Base-by-base conservation (phyloP, 768 basidiomycete species). In the Aureoboletus auriporus region DNA sequence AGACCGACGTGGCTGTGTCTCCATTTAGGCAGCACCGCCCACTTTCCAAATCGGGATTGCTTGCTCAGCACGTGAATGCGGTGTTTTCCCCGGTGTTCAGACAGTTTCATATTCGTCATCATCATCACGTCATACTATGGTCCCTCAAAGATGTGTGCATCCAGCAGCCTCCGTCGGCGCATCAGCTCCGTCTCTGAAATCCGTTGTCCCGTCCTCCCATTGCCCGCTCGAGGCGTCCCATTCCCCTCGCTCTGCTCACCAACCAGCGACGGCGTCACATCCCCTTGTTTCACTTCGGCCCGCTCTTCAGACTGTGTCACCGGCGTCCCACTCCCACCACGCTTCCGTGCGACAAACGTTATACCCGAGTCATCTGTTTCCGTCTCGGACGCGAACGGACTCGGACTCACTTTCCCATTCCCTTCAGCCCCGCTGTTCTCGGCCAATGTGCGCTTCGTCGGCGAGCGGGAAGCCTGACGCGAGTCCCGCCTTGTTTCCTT, bases 171-270 rank as follows among this genome's bases (percentile, higher is more conserved):
- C 44, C 87, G 78, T 57, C 92, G 75, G 58, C 83, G 71, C 75
- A 93, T 84, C 63, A 92, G 65, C 66, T 89, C 89, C 16, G 72
- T 77, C 66, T 91, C 88, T n/a, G 78, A 76, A 48, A 89, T 89
- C 36, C 80, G 82, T 53, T 84, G 81, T 14, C 86, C 84, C 12
- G 76, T 71, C 69, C 67, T 75, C 56, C 56, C 79, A 65, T 54
- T 67, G 1, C 55, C 56, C 9, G 17, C 54, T 3, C 65, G 56
- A 2, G 65, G 66, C 1, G 62, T 69, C 2, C 63, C 52, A 13
- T n/a, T 52, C 39, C 20, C 60, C 8, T 52, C 60, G 6, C 28
- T 23, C 5, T 28, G n/a, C 36, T 49, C 52, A 16, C 36, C 34
- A 46, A 27, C 5, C 43, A 49, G 9, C 38, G 34, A 27, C 46